These are phyloP conservation scores for Geotrichum europaeum DNA, from an alignment of 1,139 yeast genomes.

Conservation along the genomic window DNA sequence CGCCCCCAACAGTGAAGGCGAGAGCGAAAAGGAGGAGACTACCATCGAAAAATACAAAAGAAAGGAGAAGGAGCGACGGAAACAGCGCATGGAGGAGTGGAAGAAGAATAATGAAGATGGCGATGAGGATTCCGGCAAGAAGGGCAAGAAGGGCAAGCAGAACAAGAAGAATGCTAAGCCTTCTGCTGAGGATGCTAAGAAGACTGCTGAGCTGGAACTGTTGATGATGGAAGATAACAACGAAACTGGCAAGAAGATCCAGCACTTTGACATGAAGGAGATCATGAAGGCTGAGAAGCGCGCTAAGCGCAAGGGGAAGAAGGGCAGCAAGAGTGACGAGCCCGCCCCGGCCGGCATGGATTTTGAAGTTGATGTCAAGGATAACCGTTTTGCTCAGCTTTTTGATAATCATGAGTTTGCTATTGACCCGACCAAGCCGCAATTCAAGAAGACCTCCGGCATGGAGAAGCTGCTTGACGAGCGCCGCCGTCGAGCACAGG, in stretches of 20 bases:
- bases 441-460: slow-evolving; percentile 78
- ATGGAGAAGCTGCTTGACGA: slow-evolving; percentile 78
- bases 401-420: slow-evolving; percentile 89
- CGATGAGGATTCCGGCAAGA: slow-evolving; percentile 35
- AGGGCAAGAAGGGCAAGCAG: slow-evolving; percentile 26
- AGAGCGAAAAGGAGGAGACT: slow-evolving; percentile 52
- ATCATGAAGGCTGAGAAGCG: slow-evolving; percentile 38
- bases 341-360: slow-evolving; percentile 28
- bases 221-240: slow-evolving; percentile 65
- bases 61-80: slow-evolving; percentile 89
- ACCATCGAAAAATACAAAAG: slow-evolving; percentile 78
- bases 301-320: slow-evolving; percentile 50
- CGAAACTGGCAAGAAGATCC: slow-evolving; percentile 39
- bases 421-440: slow-evolving; percentile 75
- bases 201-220: slow-evolving; percentile 67
- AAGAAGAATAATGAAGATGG: slow-evolving; percentile 50
- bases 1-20: slow-evolving; percentile 24
- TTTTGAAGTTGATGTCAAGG: slow-evolving; percentile 60
- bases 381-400: slow-evolving; percentile 82
- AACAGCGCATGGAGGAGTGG: slow-evolving; percentile 67
- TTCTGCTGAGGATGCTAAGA: slow-evolving; percentile 32
- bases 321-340: slow-evolving; percentile 51
- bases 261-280: slow-evolving; percentile 69
- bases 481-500: slow-evolving; percentile 50
- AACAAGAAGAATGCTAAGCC: slow-evolving; percentile 24